phyloP scores from a whole-genome alignment of 2,329 filamentous ascomycete genomes.

The Botryotinia narcissicola region DNA sequence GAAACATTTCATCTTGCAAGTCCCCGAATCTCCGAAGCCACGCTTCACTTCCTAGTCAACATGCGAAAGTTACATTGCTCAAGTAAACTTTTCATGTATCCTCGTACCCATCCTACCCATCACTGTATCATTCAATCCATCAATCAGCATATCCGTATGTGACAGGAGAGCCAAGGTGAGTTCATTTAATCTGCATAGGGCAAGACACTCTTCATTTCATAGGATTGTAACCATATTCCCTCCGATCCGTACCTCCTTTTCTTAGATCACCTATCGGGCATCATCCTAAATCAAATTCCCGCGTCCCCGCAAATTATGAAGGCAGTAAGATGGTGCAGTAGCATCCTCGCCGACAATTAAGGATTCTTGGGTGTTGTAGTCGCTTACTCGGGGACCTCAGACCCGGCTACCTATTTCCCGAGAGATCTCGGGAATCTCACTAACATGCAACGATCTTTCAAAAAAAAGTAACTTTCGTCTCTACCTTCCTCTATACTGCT shows the following conservation, averaged over 20 bases:
- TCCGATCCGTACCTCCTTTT: slow-evolving; percentile 10
- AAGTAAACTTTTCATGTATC: slow-evolving; percentile 1
- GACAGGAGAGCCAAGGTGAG: slow-evolving; percentile 1
- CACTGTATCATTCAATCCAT: not conserved
- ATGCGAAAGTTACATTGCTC: slow-evolving; percentile 7
- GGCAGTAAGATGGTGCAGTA: slow-evolving; percentile 10
- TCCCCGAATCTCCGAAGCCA: slow-evolving; percentile 21
- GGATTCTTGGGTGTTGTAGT: not conserved
- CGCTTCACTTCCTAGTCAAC: slow-evolving; percentile 1
- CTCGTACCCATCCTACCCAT: not conserved
- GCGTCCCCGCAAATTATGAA: not conserved
- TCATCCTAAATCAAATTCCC: slow-evolving; percentile 2
- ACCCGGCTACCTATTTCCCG: slow-evolving; percentile 19
- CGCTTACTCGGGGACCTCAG: slow-evolving; percentile 20
- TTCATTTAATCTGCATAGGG: slow-evolving; percentile 19
- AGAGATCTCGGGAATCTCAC: slow-evolving; percentile 22
- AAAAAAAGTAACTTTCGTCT: not conserved
- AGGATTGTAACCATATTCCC: slow-evolving; percentile 8
- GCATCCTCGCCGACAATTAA: slow-evolving; percentile 18
- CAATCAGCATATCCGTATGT: not conserved
- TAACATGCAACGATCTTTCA: not conserved
- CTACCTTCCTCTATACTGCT: not conserved
- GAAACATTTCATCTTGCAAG: slow-evolving; percentile 11
- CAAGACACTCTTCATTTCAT: slow-evolving; percentile 8
- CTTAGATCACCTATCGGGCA: slow-evolving; percentile 5